Evolutionary conservation across 2,329 filamentous ascomycete species (phyloP).

Genomic region (Xylariaceae sp.): DNA sequence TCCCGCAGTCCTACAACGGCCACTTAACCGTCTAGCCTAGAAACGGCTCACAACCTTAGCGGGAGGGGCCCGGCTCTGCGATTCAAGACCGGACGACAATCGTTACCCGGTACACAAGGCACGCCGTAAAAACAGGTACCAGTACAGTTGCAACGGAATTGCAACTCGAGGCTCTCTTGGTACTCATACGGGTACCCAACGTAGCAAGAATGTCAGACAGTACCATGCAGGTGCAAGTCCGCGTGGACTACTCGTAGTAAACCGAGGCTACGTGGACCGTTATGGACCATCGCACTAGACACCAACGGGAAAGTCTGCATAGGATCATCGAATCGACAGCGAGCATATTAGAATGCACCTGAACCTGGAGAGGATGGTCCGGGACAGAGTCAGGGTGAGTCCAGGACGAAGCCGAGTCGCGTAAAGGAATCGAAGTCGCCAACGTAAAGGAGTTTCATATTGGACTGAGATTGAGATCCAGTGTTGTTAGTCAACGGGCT

Average conservation of each 20-base stretch:
- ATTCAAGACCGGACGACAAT: too few species aligned
- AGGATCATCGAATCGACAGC: not conserved
- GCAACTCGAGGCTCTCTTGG: not conserved
- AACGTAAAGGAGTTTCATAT: too few species aligned
- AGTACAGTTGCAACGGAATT: too few species aligned
- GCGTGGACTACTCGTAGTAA: not conserved
- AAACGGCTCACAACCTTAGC: too few species aligned
- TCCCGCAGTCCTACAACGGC: not conserved
- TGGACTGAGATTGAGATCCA: not conserved
- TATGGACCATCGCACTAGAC: not conserved
- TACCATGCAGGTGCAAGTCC: not conserved
- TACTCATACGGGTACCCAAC: not conserved
- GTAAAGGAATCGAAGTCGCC: not conserved
- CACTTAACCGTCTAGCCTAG: too few species aligned
- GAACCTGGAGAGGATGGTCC: not conserved
- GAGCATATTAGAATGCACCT: not conserved
- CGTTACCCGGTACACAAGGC: too few species aligned
- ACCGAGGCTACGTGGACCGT: not conserved
- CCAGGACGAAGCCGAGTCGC: not conserved
- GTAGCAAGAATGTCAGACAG: not conserved
- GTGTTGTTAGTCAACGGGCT: too few species aligned
- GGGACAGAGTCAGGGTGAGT: not conserved
- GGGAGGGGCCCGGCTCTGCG: too few species aligned
- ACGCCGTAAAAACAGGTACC: too few species aligned
- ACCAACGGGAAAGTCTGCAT: not conserved